Base-by-base conservation (phyloP, 129 eudicot genomes). In the Logfia minima region DNA sequence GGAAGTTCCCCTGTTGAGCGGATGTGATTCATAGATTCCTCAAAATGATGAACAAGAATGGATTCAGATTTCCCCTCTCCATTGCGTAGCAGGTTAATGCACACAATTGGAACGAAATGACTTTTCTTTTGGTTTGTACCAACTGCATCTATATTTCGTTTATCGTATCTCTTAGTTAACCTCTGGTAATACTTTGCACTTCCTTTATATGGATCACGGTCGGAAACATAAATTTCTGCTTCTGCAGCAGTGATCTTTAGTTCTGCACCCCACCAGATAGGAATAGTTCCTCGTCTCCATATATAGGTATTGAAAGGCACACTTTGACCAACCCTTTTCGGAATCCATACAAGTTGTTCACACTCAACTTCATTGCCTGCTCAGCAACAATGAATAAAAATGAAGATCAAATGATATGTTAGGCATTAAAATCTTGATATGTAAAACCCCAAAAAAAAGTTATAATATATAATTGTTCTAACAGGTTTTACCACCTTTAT, bases 231-330 rank as follows among this genome's bases (percentile, higher is more conserved):
- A 21, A 93, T 93, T 86, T 93, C 98, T 31, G 98, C 98, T 91
- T 93, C 98, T 14, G 98, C 98, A 61, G 97, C 89, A n/a, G 98
- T 93, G 24, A 93, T 86, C 76, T 93, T 91, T 70, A 93, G 76
- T 73, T 93, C 98, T 79, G 98, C 98, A 53, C 98, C 98, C 98
- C 98, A 93, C 98, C 98, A 93, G n/a, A 93, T 91, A 61, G 98
- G 98, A 74, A 93, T 93, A 58, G 96, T 89, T 75, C 98, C 98
- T 74, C 98, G 86, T 55, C 98, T 87, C 96, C 96, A 93, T 62
- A 93, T 80, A 69, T 93, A 93, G 31, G 96, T 87, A 83, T 83
- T 93, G 82, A 93, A 93, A 59, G 93, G 93, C 71, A 93, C 93
- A 85, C 96, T 93, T 83, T 87, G 96, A 63, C 90, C 87, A 11